Base-by-base conservation (phyloP, 164 flowering plant species). In the Brasenia schreberi region DNA sequence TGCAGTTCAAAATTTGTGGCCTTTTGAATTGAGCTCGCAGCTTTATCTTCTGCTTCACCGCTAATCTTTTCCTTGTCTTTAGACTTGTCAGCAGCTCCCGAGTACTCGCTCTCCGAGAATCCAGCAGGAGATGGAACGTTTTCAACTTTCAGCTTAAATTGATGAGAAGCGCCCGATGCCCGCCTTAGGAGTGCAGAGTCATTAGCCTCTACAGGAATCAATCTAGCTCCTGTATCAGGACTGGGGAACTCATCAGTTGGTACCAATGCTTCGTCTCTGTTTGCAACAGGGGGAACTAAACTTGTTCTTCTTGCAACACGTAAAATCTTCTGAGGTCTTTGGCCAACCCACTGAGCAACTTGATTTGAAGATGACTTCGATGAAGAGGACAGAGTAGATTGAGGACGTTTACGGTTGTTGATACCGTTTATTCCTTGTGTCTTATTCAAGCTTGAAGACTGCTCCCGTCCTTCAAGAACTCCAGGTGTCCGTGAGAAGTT, bases 291-390 rank as follows among this genome's bases (percentile, higher is more conserved):
- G 67, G 92, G 79, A 6, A 88, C 81, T 62, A 90, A 74, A 78
- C 84, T 88, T 52, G 93, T 72, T 79, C 98, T 85, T 74, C 95
- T 78, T 3, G 82, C 82, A 61, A 61, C 33, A 27, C 98, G 90
- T 44, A 91, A 83, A 1, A 72, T 89, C 74, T 90, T 90, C 61
- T 84, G 93, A 53, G 84, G 84, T 70, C 96, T 80, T 78, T 90
- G 96, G 68, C 93, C 90, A 77, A 66, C 96, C 96, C 96, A 89
- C 67, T 89, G 90, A 65, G 95, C 80, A 76, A 92, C 81, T 9
- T 33, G 39, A 4, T 33, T 33, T 33, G 39, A 33, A 33, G 39
- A 3, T 1, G 39, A 33, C 39, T 33, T 33, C 11, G 91, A 86
- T 65, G 95, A 88, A n/a, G 95, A 77, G 59, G 98, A 84, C 65